Percentiles rank a stretch among this genome's conserved stretches.
These are phyloP conservation scores for Penicillium daleae DNA, from an alignment of 495 filamentous ascomycete species.

Conservation along the genomic window DNA sequence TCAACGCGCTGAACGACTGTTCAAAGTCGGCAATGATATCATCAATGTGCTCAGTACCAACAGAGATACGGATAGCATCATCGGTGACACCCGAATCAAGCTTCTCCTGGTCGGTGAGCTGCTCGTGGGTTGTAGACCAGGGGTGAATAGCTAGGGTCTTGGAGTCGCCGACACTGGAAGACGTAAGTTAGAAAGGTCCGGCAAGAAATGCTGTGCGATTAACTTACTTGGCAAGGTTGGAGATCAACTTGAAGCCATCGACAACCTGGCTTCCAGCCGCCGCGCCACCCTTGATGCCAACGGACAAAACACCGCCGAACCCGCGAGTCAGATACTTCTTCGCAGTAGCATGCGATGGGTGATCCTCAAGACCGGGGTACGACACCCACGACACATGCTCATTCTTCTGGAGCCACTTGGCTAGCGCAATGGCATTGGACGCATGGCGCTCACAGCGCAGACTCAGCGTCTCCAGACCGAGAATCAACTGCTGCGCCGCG, in stretches of 20 bases:
- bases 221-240: constrained; percentile 81
- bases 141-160: constrained; percentile 96
- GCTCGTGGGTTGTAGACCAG: constrained; percentile 95
- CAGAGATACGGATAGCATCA: constrained; percentile 94
- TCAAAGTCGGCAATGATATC: constrained; percentile 97
- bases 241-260: constrained; percentile 93
- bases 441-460: constrained; percentile 88
- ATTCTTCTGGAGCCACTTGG: constrained; percentile 82
- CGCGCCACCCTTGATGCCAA: constrained; percentile 90
- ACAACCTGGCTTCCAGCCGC: constrained; percentile 83
- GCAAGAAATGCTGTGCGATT: background rate
- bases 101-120: constrained; percentile 84
- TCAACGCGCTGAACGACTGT: constrained; percentile 77
- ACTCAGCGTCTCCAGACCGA: constrained; percentile 89
- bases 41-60: constrained; percentile 96
- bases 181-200: constrained; percentile 6
- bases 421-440: constrained; percentile 79
- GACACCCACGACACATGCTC: constrained; percentile 90
- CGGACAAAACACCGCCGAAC: constrained; percentile 89
- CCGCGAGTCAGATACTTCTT: constrained; percentile 90
- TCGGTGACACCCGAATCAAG: constrained; percentile 81
- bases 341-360: constrained; percentile 76
- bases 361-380: constrained; percentile 86
- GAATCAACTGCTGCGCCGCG: constrained; percentile 88
- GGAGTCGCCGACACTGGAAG: constrained; percentile 63